These are phyloP conservation scores for Fusarium austroafricanum DNA, from an alignment of 2,329 filamentous ascomycete genomes.

Conservation along the genomic window DNA sequence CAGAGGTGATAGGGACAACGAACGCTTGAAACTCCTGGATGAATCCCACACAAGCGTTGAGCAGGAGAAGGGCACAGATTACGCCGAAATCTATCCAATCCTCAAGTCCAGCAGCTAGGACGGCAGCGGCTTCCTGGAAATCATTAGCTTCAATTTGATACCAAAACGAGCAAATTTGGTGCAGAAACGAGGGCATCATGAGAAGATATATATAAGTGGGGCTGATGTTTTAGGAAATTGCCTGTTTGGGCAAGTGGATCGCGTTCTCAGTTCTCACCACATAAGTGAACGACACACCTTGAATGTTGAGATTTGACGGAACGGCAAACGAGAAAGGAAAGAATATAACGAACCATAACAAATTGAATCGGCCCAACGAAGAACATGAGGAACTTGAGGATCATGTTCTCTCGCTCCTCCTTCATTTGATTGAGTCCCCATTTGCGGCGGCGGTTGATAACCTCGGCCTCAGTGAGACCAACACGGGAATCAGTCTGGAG, in stretches of 20 bases:
- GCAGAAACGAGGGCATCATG: background rate
- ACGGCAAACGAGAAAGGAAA: too few species aligned
- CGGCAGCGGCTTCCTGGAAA: conserved; percentile 70
- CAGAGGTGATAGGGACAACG: background rate
- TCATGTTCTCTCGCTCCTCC: conserved; percentile 86
- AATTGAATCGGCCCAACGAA: conserved; percentile 93
- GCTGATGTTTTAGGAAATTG: background rate
- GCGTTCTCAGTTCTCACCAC: too few species aligned
- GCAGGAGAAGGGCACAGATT: conserved; percentile 83
- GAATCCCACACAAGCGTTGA: conserved; percentile 89
- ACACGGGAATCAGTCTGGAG: conserved; percentile 79
- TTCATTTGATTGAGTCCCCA: conserved; percentile 91
- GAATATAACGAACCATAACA: conserved; percentile 87
- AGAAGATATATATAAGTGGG: too few species aligned
- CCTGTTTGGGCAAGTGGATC: background rate
- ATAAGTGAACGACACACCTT: too few species aligned
- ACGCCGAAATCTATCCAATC: conserved; percentile 96
- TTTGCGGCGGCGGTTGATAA: conserved; percentile 71
- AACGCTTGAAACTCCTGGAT: conserved; percentile 84
- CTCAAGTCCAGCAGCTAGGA: conserved; percentile 84
- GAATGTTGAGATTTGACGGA: too few species aligned
- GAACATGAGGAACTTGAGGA: conserved; percentile 85
- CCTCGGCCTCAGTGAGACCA: conserved; percentile 80
- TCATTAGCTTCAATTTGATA: background rate
- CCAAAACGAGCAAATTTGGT: background rate